phyloP scores from a whole-genome alignment of 2,329 filamentous ascomycete genomes.

The Phialophora chinensis region DNA sequence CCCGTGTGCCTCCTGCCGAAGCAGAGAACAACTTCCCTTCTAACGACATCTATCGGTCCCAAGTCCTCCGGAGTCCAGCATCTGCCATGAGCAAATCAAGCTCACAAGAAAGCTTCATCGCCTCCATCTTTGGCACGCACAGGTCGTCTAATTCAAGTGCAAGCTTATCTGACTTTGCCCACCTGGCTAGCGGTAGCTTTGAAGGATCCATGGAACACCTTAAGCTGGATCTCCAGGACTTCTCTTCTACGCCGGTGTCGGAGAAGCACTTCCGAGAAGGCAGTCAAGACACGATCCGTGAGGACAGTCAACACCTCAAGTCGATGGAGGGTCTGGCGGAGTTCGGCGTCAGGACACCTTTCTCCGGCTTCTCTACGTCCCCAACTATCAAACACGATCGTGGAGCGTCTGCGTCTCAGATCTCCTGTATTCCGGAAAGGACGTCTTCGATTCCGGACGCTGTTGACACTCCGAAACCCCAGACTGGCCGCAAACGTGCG shows the following conservation, averaged over 20 bases:
- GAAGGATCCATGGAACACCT: slow-evolving; percentile 34
- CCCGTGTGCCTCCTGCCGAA: not conserved
- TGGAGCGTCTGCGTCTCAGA: slow-evolving; percentile 30
- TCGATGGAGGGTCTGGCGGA: not conserved
- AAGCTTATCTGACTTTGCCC: slow-evolving; percentile 50
- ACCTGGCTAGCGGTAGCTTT: slow-evolving; percentile 36
- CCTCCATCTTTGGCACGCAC: slow-evolving; percentile 54
- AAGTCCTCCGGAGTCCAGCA: slow-evolving; percentile 52
- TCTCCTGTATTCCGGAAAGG: slow-evolving; percentile 33
- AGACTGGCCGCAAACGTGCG: slow-evolving; percentile 30
- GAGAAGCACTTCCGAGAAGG: slow-evolving; percentile 29
- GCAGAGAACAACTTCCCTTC: slow-evolving; percentile 12
- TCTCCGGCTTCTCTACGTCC: slow-evolving; percentile 10
- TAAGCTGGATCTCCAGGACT: slow-evolving; percentile 29
- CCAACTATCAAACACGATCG: slow-evolving; percentile 23
- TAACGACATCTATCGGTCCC: slow-evolving; percentile 12
- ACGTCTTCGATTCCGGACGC: slow-evolving; percentile 33
- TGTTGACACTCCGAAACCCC: slow-evolving; percentile 11
- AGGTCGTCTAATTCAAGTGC: slow-evolving; percentile 54
- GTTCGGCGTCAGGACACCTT: not conserved
- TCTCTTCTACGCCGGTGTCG: not conserved
- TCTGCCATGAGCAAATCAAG: slow-evolving; percentile 62
- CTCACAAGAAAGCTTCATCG: slow-evolving; percentile 62
- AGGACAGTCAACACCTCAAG: slow-evolving; percentile 19
- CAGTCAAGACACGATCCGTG: slow-evolving; percentile 36